Base-by-base conservation (phyloP, 2,329 filamentous ascomycete genomes). In the Pseudopithomyces chartarum region DNA sequence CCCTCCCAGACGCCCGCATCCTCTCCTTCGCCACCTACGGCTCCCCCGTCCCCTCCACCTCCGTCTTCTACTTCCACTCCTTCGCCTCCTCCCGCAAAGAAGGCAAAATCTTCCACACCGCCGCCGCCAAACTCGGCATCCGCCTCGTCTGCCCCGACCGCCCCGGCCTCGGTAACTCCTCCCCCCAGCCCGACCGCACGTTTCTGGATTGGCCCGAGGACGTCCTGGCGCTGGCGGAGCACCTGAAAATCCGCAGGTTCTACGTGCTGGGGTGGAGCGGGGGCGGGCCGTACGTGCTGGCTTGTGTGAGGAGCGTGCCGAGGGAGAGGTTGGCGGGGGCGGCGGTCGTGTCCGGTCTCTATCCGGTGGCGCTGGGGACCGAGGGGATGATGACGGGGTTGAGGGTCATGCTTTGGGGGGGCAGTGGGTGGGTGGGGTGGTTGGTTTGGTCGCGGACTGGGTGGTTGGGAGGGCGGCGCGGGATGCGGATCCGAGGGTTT, bases 271-370 rank as follows among this genome's bases (percentile, higher is more conserved):
- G 80, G 1, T 66, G 75, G 4, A 81, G 78, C 0, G 81, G 80
- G 7, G 81, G 82, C 19, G 78, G 79, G 1, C 79, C 81, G 0
- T 83, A 80, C 60, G 75, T 76, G 1, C 64, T 83, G 11, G 81
- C 80, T 20, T 84, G 80, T 59, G 74, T 80, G 12, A 69, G 74
- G 40, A 56, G 59, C 3, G 62, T 82, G 15, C 73, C 78, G 7
- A 62, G 55, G 23, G 61, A 64, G 15, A 61, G 70, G 5, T 49
- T 73, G 5, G 45, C 66, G 11, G 68, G 65, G 13, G 70, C 54
- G 7, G 64, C 61, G 1, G 57, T 73, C 12, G 63, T 69, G 26
- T 65, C 65, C 11, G 69, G 67, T 0, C 46, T 70, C 19, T 73
- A 69, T 47, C 67, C 71, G 2, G 42, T 61, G 4, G 60, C 65